Conservation (phyloP, 2,329 filamentous ascomycete genomes). For the Kalmusia sp. region DNA sequence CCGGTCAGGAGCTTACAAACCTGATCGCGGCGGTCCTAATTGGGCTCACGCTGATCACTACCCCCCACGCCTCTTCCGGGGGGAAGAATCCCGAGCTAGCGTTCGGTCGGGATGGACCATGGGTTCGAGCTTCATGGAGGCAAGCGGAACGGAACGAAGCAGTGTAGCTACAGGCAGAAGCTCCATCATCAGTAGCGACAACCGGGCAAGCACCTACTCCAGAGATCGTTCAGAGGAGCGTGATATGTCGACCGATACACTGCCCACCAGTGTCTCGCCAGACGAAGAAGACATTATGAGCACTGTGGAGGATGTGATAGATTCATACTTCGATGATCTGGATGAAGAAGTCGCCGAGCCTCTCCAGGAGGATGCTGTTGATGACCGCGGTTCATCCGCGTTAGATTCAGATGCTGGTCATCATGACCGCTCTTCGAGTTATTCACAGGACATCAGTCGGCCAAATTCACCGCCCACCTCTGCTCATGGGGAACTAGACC, state of each 20-base stretch:
- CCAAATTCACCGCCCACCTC: slow-evolving; percentile 31
- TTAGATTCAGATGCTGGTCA: slow-evolving; percentile 28
- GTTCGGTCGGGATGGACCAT: slow-evolving; percentile 67
- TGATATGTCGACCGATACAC: slow-evolving; percentile 39
- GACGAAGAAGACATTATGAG: slow-evolving; percentile 56
- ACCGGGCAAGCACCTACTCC: slow-evolving; percentile 53
- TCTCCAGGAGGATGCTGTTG: neutral
- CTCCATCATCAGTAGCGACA: slow-evolving; percentile 67
- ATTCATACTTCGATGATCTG: slow-evolving; percentile 66
- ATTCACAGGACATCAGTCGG: slow-evolving; percentile 25
- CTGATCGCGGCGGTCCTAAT: slow-evolving; percentile 44
- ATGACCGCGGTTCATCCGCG: slow-evolving; percentile 24
- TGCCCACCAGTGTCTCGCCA: slow-evolving; percentile 29
- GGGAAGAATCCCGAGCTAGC: slow-evolving; percentile 61
- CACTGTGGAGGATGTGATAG: slow-evolving; percentile 65
- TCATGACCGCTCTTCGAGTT: slow-evolving; percentile 34
- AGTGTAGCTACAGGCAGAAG: slow-evolving; percentile 82
- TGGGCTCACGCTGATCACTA: slow-evolving; percentile 45
- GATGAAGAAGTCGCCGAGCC: slow-evolving; percentile 55
- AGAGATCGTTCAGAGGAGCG: slow-evolving; percentile 38
- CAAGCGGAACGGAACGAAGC: slow-evolving; percentile 77
- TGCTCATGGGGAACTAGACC: slow-evolving; percentile 28
- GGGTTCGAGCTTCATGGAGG: slow-evolving; percentile 62
- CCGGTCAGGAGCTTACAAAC: slow-evolving; percentile 44
- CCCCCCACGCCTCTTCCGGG: slow-evolving; percentile 37